These are phyloP conservation scores for Xylaria arbuscula DNA, from an alignment of 2,329 filamentous ascomycete species.

Conservation along the genomic window DNA sequence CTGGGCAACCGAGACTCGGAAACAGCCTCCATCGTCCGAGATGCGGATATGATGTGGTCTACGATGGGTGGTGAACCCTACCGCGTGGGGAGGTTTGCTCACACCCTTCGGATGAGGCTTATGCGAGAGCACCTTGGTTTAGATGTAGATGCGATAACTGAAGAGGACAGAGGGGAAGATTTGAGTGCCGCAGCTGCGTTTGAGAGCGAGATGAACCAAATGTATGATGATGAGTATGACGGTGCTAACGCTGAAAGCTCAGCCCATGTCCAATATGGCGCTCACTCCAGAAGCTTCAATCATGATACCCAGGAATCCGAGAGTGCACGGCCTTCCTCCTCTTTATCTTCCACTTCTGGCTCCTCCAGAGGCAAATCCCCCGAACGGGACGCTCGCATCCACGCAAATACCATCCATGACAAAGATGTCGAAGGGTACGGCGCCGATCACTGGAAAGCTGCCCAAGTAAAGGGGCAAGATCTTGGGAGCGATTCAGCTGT, in stretches of 20 bases:
- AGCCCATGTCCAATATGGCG: constrained; percentile 35
- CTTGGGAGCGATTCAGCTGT: constrained; percentile 78
- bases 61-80: constrained; percentile 92
- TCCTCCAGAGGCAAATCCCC: constrained; percentile 52
- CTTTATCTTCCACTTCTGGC: constrained; percentile 38
- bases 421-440: constrained; percentile 84
- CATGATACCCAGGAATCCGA: constrained; percentile 44
- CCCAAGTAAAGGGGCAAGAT: constrained; percentile 69
- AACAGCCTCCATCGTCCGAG: constrained; percentile 87
- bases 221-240: constrained; percentile 64
- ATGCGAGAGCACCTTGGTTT: constrained; percentile 98
- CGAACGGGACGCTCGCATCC: constrained; percentile 65
- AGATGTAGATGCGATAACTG: constrained; percentile 90
- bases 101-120: constrained; percentile 89
- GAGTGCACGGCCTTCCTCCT: constrained; percentile 39
- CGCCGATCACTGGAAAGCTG: constrained; percentile 76
- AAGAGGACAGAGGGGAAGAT: constrained; percentile 78
- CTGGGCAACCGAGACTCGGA: constrained; percentile 92
- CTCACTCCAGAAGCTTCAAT: constrained; percentile 45
- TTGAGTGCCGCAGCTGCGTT: constrained; percentile 67
- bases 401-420: constrained; percentile 70
- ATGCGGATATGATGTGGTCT: constrained; percentile 92
- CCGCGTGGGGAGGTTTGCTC: constrained; percentile 89
- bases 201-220: constrained; percentile 69
- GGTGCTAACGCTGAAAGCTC: constrained; percentile 42